Conservation (phyloP, 2,329 filamentous ascomycete species). For the Endothia cerciana region DNA sequence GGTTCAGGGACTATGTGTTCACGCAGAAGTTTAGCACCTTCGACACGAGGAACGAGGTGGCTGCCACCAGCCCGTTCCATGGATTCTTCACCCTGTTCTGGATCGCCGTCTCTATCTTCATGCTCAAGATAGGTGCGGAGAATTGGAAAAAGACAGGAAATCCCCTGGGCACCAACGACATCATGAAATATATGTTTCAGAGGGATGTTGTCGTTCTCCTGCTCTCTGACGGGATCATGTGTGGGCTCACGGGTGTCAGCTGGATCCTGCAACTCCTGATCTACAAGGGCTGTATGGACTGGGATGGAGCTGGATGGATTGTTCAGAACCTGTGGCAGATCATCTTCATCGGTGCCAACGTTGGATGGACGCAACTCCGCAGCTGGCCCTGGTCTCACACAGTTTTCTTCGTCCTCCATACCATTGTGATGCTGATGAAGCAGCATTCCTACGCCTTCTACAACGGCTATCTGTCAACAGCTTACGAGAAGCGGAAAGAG, state of each 20-base stretch:
- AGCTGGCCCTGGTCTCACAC: conserved; percentile 86
- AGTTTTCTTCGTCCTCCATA: conserved; percentile 76
- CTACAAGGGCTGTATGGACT: conserved; percentile 62
- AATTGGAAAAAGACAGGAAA: conserved; percentile 73
- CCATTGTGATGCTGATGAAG: conserved; percentile 80
- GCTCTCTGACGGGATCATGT: conserved; percentile 72
- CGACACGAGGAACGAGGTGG: conserved; percentile 69
- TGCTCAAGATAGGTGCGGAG: conserved; percentile 67
- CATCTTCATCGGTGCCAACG: conserved; percentile 62
- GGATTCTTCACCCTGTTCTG: conserved; percentile 83
- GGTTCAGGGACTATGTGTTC: conserved; percentile 65
- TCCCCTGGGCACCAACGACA: conserved; percentile 71
- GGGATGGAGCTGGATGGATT: conserved; percentile 73
- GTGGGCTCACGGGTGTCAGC: conserved; percentile 65
- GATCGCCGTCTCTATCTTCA: conserved; percentile 68
- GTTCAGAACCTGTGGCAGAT: conserved; percentile 76
- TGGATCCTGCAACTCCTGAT: conserved; percentile 68
- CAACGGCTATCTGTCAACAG: conserved; percentile 71
- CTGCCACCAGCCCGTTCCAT: conserved; percentile 71
- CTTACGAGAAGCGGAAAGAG: conserved; percentile 54
- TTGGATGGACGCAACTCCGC: conserved; percentile 69
- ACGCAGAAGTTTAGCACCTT: conserved; percentile 75
- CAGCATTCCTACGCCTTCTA: conserved; percentile 81
- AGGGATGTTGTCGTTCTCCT: conserved; percentile 58
- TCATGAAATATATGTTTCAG: conserved; percentile 68